Evolutionary conservation across 2,329 filamentous ascomycete species (phyloP).

Genomic region (Aschersonia sp.): DNA sequence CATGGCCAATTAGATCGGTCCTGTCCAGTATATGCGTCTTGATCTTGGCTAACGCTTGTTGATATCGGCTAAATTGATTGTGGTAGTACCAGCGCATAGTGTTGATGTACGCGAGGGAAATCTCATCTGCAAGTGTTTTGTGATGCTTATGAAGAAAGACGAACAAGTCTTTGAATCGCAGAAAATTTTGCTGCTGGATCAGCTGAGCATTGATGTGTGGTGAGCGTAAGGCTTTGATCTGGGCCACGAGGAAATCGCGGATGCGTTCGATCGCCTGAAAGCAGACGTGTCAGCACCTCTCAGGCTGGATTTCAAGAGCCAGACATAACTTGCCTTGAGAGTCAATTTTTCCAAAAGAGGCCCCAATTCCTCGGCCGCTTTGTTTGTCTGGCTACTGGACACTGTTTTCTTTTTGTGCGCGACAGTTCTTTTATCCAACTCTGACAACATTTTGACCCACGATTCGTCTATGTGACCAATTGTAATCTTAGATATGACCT

Average conservation of each 20-base stretch:
- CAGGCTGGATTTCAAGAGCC: too few relatives aligned
- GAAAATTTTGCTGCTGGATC: constrained; percentile 84
- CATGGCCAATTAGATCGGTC: constrained; percentile 68
- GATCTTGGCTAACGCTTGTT: constrained; percentile 68
- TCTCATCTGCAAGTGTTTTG: constrained; percentile 71
- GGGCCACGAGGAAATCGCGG: constrained; percentile 82
- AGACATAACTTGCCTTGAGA: constrained; percentile 43
- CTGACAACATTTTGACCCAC: constrained; percentile 71
- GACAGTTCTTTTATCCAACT: constrained; percentile 66
- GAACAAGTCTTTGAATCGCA: constrained; percentile 80
- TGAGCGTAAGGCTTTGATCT: constrained; percentile 86
- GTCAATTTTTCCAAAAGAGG: constrained; percentile 76
- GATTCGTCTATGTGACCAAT: constrained; percentile 82
- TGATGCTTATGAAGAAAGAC: constrained; percentile 75
- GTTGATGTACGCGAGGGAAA: constrained; percentile 86
- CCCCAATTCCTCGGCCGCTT: constrained; percentile 69
- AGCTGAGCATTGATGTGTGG: constrained; percentile 96
- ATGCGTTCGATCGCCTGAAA: constrained; percentile 75
- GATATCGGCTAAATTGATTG: constrained; percentile 82
- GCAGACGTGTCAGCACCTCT: not conserved
- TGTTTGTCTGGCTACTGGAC: constrained; percentile 47
- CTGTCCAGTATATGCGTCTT: constrained; percentile 74
- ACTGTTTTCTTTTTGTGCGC: constrained; percentile 51
- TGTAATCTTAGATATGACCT: constrained; percentile 69
- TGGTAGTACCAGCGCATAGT: constrained; percentile 98